Evolutionary conservation across 805 yeast genomes (phyloP).

Genomic region (Ogataea methylovora): DNA sequence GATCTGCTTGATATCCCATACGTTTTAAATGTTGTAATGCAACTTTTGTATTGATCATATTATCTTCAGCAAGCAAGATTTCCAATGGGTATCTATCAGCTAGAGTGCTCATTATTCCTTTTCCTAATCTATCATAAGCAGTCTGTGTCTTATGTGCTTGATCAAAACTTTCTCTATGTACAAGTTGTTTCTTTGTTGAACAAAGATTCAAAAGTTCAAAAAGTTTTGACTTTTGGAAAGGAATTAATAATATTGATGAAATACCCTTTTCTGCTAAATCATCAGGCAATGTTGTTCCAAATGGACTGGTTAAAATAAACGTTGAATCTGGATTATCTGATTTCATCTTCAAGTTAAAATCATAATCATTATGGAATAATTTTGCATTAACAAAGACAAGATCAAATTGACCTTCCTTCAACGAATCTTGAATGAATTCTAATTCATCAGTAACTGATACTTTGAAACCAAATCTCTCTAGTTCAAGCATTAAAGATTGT

Average conservation of each 20-base stretch:
- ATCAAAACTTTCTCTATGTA: neutral
- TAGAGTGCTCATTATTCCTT: constrained; percentile 6
- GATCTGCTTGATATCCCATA: constrained; percentile 44
- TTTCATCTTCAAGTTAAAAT: neutral
- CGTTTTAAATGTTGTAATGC: constrained; percentile 41
- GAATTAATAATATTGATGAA: constrained; percentile 9
- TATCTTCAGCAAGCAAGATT: constrained; percentile 50
- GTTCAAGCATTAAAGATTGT: constrained; percentile 24
- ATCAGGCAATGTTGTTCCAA: constrained; percentile 7
- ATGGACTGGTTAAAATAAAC: constrained; percentile 7
- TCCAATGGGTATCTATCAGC: constrained; percentile 36
- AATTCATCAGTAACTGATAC: constrained; percentile 18
- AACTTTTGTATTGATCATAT: constrained; percentile 40
- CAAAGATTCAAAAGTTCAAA: constrained; percentile 8
- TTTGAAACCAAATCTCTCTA: constrained; percentile 28
- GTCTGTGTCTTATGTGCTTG: neutral
- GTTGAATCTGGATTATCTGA: constrained; percentile 1
- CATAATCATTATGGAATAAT: neutral
- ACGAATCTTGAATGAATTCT: constrained; percentile 2
- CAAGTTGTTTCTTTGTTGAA: neutral
- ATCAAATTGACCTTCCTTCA: neutral
- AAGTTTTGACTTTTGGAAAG: constrained; percentile 11
- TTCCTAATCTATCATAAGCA: neutral
- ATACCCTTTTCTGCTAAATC: constrained; percentile 2
- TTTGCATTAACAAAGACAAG: constrained; percentile 1